Evolutionary conservation across 2,329 filamentous ascomycete genomes (phyloP), one percentile per base, ranked within the genome.

Genomic region (Hymenoscyphus albidus): DNA sequence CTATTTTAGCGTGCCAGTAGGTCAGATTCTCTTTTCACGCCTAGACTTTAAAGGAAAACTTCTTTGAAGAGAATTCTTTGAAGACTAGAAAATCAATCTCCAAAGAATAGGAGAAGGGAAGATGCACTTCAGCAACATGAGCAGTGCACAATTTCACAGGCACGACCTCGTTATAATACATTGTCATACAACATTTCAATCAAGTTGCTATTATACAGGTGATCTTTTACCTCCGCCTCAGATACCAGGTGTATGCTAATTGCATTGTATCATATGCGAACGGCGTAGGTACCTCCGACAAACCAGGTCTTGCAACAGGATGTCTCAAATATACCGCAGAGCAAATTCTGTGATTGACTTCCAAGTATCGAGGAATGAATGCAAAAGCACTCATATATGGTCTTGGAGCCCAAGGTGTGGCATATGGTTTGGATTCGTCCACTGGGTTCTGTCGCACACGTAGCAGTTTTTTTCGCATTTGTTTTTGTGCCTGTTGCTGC

Each of bases 341-440:
- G 78, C 95, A 99, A 73, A 98, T 90, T 74, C 93, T 96, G 78
- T 96, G 95, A 82, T 98, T 97, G 72, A 99, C 95, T 80, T 99
- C 96, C 66, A 99, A 85, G 77, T 98, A 99, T 62, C 91, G 83
- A 12, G 95, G 95, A 70, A 99, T 93, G 78, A 97, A 97, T 31
- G 93, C 93, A 78, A 99, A 99, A 0, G 93, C 88, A 61, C 86
- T 83, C 91, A 99, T 96, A 78, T 86, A 98, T 61, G 89, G 84
- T 63, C 93, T 85, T 13, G 95, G 95, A 69, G 84, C 80, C 95
- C 95, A 99, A 13, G 95, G 95, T 1, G 93, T 97, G 4, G 85
- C 85, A 76, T 99, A 99, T 3, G 95, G 92, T 79, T 96, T 96
- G 64, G 77, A 79, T 32, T 79, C 77, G 77, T 97, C 92, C 65